A percentile compares a stretch with the other conserved stretches of the same genome.
Evolutionary conservation across 2,329 filamentous ascomycete genomes (phyloP).

Genomic region (Trichoderma sp.): DNA sequence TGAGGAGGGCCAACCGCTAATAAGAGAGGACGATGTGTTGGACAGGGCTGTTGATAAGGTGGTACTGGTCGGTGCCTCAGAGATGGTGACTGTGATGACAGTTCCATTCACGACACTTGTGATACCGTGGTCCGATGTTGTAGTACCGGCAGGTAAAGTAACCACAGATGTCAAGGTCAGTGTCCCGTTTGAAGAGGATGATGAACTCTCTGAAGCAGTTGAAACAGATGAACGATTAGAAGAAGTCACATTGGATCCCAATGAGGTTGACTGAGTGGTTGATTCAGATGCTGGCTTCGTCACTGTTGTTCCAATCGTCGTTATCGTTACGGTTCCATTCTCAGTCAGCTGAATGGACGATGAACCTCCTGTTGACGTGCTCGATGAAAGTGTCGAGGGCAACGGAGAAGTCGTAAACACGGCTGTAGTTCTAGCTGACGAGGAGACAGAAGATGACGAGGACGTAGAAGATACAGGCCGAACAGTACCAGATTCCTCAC

Average conservation of each 20-base stretch:
- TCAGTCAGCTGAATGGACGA: background rate
- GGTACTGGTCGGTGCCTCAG: background rate
- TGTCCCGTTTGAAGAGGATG: background rate
- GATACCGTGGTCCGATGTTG: background rate
- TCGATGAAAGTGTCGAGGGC: background rate
- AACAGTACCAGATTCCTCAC: background rate
- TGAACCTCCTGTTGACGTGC: background rate
- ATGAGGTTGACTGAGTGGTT: background rate
- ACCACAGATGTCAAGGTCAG: conserved; percentile 3
- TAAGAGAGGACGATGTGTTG: background rate
- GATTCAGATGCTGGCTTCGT: background rate
- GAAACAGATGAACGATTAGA: background rate
- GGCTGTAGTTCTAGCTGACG: background rate
- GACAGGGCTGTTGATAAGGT: background rate
- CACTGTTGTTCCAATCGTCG: background rate
- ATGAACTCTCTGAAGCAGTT: background rate
- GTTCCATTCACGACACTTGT: conserved; percentile 18
- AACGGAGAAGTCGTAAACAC: background rate
- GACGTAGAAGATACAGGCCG: background rate
- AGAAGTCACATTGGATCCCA: background rate
- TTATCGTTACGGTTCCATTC: background rate
- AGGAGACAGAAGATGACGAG: background rate
- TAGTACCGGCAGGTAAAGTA: background rate
- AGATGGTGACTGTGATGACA: background rate
- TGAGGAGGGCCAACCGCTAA: background rate